Conservation (phyloP, 352 stramenopile genomes). For the Pythium dissotocum region DNA sequence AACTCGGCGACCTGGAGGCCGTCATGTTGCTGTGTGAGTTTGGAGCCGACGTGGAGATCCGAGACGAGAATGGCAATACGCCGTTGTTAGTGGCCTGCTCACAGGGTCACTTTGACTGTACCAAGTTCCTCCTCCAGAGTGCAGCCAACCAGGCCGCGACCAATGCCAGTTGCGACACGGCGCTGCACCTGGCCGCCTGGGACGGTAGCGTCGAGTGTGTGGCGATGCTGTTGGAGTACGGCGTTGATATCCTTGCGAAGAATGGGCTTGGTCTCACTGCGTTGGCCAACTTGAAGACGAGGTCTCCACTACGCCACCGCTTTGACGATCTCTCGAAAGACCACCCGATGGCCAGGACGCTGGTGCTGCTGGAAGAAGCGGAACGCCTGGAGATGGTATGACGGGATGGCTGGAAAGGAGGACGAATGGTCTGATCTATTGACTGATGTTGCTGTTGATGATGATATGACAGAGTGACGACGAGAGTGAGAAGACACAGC, state of each 20-base stretch:
- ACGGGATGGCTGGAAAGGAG: too few species aligned
- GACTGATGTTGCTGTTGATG: background rate
- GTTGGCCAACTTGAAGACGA: constrained; percentile 59
- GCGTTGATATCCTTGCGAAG: constrained; percentile 40
- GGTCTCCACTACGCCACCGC: constrained; percentile 64
- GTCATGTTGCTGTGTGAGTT: constrained; percentile 73
- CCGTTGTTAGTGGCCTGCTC: constrained; percentile 63
- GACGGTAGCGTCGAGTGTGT: constrained; percentile 63
- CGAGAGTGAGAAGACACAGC: constrained; percentile 1
- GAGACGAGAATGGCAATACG: constrained; percentile 65
- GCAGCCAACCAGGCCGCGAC: constrained; percentile 48
- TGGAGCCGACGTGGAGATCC: constrained; percentile 58
- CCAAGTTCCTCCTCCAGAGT: constrained; percentile 73
- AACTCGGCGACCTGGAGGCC: constrained; percentile 63
- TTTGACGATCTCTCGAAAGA: constrained; percentile 55
- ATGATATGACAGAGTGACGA: background rate
- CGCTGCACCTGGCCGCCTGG: constrained; percentile 68
- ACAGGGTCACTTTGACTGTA: constrained; percentile 69
- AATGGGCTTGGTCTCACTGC: constrained; percentile 57
- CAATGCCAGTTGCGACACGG: constrained; percentile 52
- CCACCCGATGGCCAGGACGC: constrained; percentile 52
- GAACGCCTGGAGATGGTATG: constrained; percentile 23
- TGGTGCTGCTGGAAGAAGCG: constrained; percentile 48
- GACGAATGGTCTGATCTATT: background rate
- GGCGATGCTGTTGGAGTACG: constrained; percentile 69